phyloP scores from a whole-genome alignment of 495 filamentous ascomycete species.

The Pyrenula massariospora region DNA sequence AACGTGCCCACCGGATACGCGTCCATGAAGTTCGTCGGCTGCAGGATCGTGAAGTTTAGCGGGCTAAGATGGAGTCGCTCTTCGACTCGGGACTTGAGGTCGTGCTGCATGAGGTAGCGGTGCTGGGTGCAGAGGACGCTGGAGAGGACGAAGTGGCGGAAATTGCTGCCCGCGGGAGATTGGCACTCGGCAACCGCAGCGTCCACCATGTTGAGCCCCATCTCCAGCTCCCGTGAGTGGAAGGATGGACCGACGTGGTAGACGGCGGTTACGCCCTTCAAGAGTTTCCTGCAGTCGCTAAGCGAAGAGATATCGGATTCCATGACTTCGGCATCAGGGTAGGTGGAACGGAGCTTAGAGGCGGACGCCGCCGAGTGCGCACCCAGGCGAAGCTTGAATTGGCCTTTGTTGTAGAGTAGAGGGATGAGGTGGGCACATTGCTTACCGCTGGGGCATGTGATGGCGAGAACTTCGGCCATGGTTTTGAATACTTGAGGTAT shows the following conservation, averaged over 20 bases:
- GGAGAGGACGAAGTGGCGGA: constrained; percentile 18
- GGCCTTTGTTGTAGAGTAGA: constrained; percentile 13
- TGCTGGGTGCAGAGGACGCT: constrained; percentile 17
- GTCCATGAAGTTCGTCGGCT: constrained; percentile 23
- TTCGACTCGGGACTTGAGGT: constrained; percentile 21
- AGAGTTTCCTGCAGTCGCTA: constrained; percentile 7
- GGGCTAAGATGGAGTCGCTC: constrained; percentile 16
- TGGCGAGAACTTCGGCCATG: constrained; percentile 10
- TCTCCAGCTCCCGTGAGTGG: constrained; percentile 16
- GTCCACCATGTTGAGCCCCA: constrained; percentile 21
- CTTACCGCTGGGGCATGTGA: constrained; percentile 17
- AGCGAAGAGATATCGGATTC: constrained; percentile 11
- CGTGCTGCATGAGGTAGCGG: constrained; percentile 22
- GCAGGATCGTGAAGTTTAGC: constrained; percentile 20
- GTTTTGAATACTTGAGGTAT: too few species aligned
- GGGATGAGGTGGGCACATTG: constrained; percentile 16
- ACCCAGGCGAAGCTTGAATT: constrained; percentile 14
- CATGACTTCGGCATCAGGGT: constrained; percentile 15
- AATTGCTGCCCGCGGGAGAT: background rate
- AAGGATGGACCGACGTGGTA: constrained; percentile 9
- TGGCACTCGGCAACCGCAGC: constrained; percentile 10
- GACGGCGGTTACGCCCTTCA: constrained; percentile 11
- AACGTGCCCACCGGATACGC: constrained; percentile 12
- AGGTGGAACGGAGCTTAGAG: constrained; percentile 8
- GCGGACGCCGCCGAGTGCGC: constrained; percentile 7